Conservation (phyloP, 208 protist genomes). For the Trypanosoma avium region DNA sequence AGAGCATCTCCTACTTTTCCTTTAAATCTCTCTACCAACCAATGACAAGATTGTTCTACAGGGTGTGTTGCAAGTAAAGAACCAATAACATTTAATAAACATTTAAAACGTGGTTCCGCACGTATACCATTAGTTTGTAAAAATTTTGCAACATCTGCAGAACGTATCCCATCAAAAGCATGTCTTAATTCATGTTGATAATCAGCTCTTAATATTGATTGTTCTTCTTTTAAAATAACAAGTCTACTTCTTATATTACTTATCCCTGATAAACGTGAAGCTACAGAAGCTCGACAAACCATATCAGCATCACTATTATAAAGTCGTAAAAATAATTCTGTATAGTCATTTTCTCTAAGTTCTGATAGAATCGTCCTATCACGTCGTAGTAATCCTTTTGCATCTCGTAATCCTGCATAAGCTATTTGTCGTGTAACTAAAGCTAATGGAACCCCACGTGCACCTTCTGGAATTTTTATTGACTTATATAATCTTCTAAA, state of each 20-base stretch:
- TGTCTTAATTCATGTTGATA: constrained; percentile 32
- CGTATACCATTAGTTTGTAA: constrained; percentile 16
- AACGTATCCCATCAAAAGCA: constrained; percentile 34
- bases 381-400: constrained; percentile 12
- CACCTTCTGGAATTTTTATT: constrained; percentile 1
- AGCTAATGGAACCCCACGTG: constrained; percentile 6
- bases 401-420: constrained; percentile 13
- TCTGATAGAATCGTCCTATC: constrained; percentile 6
- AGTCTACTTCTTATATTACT: constrained; percentile 21
- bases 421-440: constrained; percentile 18
- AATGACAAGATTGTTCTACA: constrained; percentile 32
- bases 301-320: constrained; percentile 23
- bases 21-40: constrained; percentile 55
- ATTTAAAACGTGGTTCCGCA: constrained; percentile 13
- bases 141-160: constrained; percentile 39
- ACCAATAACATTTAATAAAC: constrained; percentile 48
- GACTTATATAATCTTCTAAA: constrained; percentile 22
- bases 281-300: constrained; percentile 23
- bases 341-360: constrained; percentile 20
- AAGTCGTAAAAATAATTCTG: constrained; percentile 18
- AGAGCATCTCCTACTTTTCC: constrained; percentile 43
- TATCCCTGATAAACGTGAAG: constrained; percentile 29
- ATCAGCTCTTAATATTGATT: constrained; percentile 2
- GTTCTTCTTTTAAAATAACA: constrained; percentile 9
- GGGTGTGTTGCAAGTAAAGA: constrained; percentile 45